Base-by-base conservation (phyloP, 805 yeast genomes). In the Sugiyamaella qingdaonensis region DNA sequence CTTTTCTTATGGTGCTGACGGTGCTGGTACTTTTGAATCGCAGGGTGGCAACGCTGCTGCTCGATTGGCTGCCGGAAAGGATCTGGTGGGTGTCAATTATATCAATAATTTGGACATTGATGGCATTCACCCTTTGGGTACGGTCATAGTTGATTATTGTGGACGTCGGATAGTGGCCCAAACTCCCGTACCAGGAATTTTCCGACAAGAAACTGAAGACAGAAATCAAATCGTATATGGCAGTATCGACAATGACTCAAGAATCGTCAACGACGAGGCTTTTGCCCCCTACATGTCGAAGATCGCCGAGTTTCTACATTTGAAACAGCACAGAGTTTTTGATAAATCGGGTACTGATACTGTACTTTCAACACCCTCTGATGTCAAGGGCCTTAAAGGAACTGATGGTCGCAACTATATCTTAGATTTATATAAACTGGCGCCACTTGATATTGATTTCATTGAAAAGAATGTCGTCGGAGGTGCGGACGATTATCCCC, bases 171-270 rank as follows among this genome's bases (percentile, higher is more conserved):
- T 92, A 35, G 78, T 92, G 36, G 88, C 95, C 68, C 98, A 92
- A 73, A 88, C 96, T 11, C 96, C 97, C 10, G 95, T 92, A 43
- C 99, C 99, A 13, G 98, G 98, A 55, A 81, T 86, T 53, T 84
- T 86, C 68, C 74, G 79, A 51, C 66, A 76, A 37, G 71, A 73
- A 53, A 61, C 69, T 9, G 70, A 72, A 62, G 61, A 61, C 54
- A 69, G 75, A 53, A 76, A 76, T 51, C 80, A 78, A 63, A 86
- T 89, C 48, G 77, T 75, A 9, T 88, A 91, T 64, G 98, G 98
- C 51, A 77, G 75, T 48, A 80, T 85, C 44, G 89, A 86, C 54
- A 86, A 79, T 53, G 54, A 41, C 19, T 16, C 37, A 2, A 71
- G 75, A 11, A 69, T 71, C 39, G 71, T 88, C 50, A 73, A 76